Evolutionary conservation across 768 basidiomycete genomes (phyloP).

Genomic region (Tylopilus sp.): DNA sequence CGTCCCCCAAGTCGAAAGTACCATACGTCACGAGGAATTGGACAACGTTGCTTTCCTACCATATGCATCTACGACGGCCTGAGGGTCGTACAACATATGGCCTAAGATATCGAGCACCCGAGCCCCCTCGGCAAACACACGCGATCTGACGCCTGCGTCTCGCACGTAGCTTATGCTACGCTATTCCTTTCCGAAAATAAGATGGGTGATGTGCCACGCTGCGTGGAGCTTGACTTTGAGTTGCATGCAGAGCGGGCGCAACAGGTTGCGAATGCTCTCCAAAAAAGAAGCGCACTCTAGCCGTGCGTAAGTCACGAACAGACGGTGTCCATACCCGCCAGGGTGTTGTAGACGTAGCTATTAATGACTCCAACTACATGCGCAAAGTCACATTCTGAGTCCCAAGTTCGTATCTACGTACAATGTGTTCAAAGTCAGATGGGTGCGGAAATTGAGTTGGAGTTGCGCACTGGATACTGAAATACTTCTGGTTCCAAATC

Average conservation of each 20-base stretch:
- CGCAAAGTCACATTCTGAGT: neutral
- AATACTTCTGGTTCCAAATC: neutral
- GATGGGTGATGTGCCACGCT: conserved; percentile 13
- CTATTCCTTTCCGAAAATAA: conserved; percentile 8
- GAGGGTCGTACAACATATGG: conserved; percentile 1
- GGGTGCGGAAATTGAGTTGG: neutral
- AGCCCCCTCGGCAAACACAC: conserved; percentile 2
- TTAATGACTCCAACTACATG: conserved; percentile 4
- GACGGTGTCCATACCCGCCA: neutral
- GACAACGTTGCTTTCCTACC: conserved; percentile 2
- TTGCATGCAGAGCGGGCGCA: conserved; percentile 7
- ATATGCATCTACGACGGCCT: conserved; percentile 1
- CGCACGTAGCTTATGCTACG: conserved; percentile 1
- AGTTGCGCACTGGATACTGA: conserved; percentile 10
- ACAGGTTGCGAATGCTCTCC: conserved; percentile 10
- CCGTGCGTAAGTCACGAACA: conserved; percentile 4
- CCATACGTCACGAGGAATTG: conserved; percentile 9
- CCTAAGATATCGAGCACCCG: neutral
- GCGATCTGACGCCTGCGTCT: conserved; percentile 3
- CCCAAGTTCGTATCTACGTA: conserved; percentile 7
- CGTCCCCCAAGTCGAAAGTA: neutral
- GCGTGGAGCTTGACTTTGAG: conserved; percentile 16
- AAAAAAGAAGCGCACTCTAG: conserved; percentile 12
- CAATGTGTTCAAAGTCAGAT: neutral
- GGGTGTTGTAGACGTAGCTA: conserved; percentile 2